These are phyloP conservation scores for Diaporthe velutina DNA, from an alignment of 2,329 filamentous ascomycete species.

Conservation along the genomic window DNA sequence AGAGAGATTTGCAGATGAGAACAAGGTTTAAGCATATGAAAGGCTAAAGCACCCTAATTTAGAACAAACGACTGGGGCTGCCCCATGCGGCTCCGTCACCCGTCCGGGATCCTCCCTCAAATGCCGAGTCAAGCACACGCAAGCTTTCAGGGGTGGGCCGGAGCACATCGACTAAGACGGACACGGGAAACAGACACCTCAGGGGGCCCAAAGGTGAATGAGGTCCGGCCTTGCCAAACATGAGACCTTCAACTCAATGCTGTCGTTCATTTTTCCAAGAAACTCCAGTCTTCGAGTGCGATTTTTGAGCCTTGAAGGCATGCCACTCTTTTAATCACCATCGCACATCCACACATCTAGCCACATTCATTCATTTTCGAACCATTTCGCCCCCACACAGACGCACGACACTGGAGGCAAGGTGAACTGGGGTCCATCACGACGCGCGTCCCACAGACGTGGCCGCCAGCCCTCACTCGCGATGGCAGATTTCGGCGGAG, in stretches of 20 bases:
- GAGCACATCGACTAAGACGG: constrained; percentile 14
- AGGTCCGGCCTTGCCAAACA: neutral
- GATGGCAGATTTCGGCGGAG: constrained; percentile 4
- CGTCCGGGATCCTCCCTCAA: constrained; percentile 1
- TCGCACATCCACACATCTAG: neutral
- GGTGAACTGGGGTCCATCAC: neutral
- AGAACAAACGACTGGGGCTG: neutral
- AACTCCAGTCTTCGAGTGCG: neutral
- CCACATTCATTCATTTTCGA: constrained; percentile 8
- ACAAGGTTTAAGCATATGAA: constrained; percentile 21
- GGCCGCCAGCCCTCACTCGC: neutral
- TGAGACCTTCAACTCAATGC: neutral
- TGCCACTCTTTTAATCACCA: constrained; percentile 3
- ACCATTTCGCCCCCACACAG: neutral
- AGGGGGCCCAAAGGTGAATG: neutral
- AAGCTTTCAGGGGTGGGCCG: constrained; percentile 20
- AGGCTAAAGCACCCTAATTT: neutral
- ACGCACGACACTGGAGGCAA: neutral
- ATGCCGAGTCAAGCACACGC: constrained; percentile 13
- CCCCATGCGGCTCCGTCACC: neutral
- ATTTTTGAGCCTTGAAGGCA: constrained; percentile 8
- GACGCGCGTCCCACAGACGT: constrained; percentile 21
- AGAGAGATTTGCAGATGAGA: neutral
- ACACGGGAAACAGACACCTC: constrained; percentile 10
- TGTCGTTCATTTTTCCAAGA: neutral